Evolutionary conservation across 352 stramenopile genomes (phyloP), one percentile per base, ranked within the genome.

Genomic region (Halophytophthora batemanensis): DNA sequence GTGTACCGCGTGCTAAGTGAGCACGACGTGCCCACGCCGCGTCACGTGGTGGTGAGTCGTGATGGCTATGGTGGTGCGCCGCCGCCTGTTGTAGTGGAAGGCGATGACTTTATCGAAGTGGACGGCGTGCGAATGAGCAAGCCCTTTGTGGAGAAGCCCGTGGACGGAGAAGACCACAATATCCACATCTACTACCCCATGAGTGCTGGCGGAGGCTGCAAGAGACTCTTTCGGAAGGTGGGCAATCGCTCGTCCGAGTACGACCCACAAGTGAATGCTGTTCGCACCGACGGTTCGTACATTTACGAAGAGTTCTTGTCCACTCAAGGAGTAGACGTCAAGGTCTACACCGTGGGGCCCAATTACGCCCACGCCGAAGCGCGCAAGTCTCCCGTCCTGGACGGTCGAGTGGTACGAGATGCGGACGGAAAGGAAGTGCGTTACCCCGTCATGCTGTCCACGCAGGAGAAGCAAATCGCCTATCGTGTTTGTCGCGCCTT

Each of bases 101-200:
- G 65, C 36, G 85, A 95, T 11, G 81, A 95, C 50, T 93, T 71
- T 46, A 67, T 95, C 31, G 67, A 93, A 42, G 77, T 93, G n/a
- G 54, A 99, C 66, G 97, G 96, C 41, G 80, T 98, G 33, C 83
- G 82, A 43, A 97, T 99, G 40, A 67, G 96, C 61, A 99, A 99
- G 71, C 98, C 97, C 8, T 99, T 99, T 61, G 97, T 99, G 6
- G 98, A 99, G 71, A 99, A 99, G 61, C 98, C 98, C 1, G 96
- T 99, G 18, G 90, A 99, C 68, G 96, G 94, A 19, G 98, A 99
- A 58, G 95, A 99, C 76, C 98, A 99, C 74, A 99, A 99, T 67
- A 97, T 99, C 61, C 77, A 98, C 67, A 99, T 99, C 50, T 99
- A 99, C 71, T 99, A 99, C 71, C 97, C 97, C 1, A 97, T 96